Evolutionary conservation across 2,329 filamentous ascomycete species (phyloP).

Genomic region (Phymatotrichopsis omnivora): DNA sequence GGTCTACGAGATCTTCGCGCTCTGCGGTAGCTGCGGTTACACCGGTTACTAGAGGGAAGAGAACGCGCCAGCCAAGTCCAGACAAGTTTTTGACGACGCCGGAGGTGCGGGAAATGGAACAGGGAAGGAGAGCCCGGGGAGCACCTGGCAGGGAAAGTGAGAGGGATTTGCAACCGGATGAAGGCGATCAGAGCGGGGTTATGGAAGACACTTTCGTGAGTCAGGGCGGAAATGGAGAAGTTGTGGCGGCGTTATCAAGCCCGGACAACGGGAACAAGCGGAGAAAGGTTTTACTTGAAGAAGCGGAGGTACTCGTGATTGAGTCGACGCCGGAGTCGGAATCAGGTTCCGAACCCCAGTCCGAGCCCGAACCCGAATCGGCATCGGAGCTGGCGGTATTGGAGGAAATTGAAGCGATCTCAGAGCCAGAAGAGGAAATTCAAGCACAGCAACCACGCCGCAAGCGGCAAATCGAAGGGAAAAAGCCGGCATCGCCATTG

Average conservation of each 20-base stretch:
- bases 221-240: not conserved
- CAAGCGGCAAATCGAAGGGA: conserved; percentile 5
- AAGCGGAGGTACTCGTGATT: too few species aligned
- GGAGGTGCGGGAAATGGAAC: not conserved
- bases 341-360: not conserved
- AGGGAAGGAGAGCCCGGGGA: not conserved
- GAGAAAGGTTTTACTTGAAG: conserved; percentile 4
- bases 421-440: not conserved
- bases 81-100: conserved; percentile 25
- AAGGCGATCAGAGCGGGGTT: not conserved
- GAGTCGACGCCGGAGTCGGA: not conserved
- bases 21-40: conserved; percentile 19
- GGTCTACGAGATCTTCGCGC: not conserved
- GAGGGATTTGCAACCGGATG: not conserved
- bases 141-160: not conserved
- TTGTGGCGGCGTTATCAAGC: conserved; percentile 1
- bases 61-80: conserved; percentile 27
- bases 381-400: not conserved
- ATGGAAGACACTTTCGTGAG: not conserved
- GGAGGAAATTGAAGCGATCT: not conserved
- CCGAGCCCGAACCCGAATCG: not conserved
- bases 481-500: conserved; percentile 8
- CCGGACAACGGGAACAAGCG: conserved; percentile 11
- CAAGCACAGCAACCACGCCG: not conserved
- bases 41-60: conserved; percentile 26